Percentiles rank a stretch among this genome's conserved stretches.
phyloP scores from a whole-genome alignment of 495 filamentous ascomycete species.

The Tetracladium setigerum region DNA sequence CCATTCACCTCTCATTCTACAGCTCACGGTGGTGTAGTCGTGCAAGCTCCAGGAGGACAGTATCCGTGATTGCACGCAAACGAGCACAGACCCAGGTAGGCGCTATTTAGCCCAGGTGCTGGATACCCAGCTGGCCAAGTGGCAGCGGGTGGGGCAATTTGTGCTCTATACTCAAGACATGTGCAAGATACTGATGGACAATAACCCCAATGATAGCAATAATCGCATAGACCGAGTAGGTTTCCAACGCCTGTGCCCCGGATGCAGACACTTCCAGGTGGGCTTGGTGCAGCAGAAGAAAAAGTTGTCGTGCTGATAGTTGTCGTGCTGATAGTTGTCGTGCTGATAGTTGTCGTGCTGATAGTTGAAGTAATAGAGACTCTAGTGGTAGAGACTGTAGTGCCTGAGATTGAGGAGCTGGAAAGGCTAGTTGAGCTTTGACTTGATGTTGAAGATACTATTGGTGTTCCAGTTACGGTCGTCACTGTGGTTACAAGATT shows the following conservation, averaged over 20 bases:
- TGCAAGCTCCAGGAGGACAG: constrained; percentile 13
- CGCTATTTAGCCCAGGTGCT: constrained; percentile 7
- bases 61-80: constrained; percentile 19
- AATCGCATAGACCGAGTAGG: constrained; percentile 16
- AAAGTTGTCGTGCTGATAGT: not conserved
- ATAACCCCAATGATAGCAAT: constrained; percentile 17
- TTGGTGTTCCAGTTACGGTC: too few relatives aligned
- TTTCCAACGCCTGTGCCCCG: constrained; percentile 15
- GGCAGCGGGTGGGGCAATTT: constrained; percentile 6
- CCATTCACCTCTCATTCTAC: too few relatives aligned
- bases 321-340: too few relatives aligned
- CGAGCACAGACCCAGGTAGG: constrained; percentile 15
- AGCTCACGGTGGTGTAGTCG: not conserved
- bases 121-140: constrained; percentile 7
- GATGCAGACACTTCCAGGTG: constrained; percentile 6
- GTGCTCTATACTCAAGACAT: constrained; percentile 10
- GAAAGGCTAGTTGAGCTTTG: too few relatives aligned
- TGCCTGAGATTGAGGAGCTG: too few relatives aligned
- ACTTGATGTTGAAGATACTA: too few relatives aligned
- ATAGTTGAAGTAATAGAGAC: too few relatives aligned
- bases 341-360: too few relatives aligned
- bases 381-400: too few relatives aligned
- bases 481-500: too few relatives aligned
- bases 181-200: constrained; percentile 15
- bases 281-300: not conserved